A percentile compares a stretch with the other conserved stretches of the same genome.
These are phyloP conservation scores for Avena insularis DNA, from an alignment of 176 grass and related monocot species.

Conservation along the genomic window DNA sequence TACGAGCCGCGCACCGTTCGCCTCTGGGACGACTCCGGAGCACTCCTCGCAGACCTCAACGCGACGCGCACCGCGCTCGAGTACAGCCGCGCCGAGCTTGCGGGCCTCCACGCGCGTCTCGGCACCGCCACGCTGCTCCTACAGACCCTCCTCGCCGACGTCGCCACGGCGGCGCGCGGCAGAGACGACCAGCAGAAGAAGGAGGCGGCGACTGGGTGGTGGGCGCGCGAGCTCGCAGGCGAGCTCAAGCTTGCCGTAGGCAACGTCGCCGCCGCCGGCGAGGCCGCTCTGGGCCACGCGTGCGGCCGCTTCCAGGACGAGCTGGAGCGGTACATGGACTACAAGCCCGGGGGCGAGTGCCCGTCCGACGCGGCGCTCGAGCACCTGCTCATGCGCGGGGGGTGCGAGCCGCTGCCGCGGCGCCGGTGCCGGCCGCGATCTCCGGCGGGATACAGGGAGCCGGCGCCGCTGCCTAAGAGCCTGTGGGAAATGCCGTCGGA, in stretches of 20 bases:
- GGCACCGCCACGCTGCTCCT: constrained; percentile 62
- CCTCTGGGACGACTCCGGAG: constrained; percentile 57
- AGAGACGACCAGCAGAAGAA: background rate
- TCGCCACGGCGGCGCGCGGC: background rate
- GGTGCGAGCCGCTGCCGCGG: constrained; percentile 69
- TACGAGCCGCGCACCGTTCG: constrained; percentile 39
- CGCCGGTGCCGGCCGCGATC: constrained; percentile 55
- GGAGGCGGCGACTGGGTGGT: background rate
- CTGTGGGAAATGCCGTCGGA: constrained; percentile 61
- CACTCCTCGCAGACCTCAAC: constrained; percentile 65
- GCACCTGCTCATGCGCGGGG: constrained; percentile 55
- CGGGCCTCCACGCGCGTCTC: constrained; percentile 49
- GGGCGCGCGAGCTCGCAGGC: constrained; percentile 46
- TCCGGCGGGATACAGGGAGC: constrained; percentile 43
- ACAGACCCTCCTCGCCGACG: constrained; percentile 55
- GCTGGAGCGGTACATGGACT: constrained; percentile 55
- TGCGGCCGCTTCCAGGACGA: constrained; percentile 61
- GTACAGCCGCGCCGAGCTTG: constrained; percentile 38
- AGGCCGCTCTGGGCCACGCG: constrained; percentile 41
- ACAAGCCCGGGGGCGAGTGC: constrained; percentile 59
- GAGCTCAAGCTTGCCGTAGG: constrained; percentile 59
- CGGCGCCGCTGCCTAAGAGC: constrained; percentile 52
- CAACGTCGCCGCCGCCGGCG: constrained; percentile 11
- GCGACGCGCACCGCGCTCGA: constrained; percentile 49
- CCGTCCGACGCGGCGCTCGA: constrained; percentile 58